Evolutionary conservation across 2,329 filamentous ascomycete genomes (phyloP).

Genomic region (Penicillium nordicum): DNA sequence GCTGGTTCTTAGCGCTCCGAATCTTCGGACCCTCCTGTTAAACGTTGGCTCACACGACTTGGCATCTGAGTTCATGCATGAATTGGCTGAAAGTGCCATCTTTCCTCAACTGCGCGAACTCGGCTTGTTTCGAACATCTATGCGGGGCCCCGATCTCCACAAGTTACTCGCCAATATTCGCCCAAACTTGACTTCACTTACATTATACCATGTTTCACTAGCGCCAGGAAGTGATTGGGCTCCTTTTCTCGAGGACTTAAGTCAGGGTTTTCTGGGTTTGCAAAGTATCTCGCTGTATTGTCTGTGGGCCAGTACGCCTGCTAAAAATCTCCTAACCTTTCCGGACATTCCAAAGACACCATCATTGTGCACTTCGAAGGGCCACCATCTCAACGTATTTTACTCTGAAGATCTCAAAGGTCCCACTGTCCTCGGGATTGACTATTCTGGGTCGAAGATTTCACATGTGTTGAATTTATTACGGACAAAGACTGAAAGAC

Average conservation of each 20-base stretch:
- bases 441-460: conserved; percentile 23
- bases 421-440: conserved; percentile 18
- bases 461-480: conserved; percentile 16
- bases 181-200: conserved; percentile 12
- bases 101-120: conserved; percentile 19
- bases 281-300: conserved; percentile 21
- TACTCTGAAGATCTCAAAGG: conserved; percentile 18
- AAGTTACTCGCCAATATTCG: conserved; percentile 12
- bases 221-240: conserved; percentile 15
- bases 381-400: conserved; percentile 12
- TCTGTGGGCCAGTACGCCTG: conserved; percentile 19
- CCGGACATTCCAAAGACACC: conserved; percentile 16
- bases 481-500: conserved; percentile 2
- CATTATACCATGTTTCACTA: conserved; percentile 20
- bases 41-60: conserved; percentile 24
- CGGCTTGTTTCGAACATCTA: conserved; percentile 19
- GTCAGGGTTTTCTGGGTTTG: conserved; percentile 8
- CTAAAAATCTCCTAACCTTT: conserved; percentile 18
- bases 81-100: conserved; percentile 17
- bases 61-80: conserved; percentile 24
- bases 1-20: conserved; percentile 21
- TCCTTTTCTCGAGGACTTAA: conserved; percentile 13
- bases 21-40: conserved; percentile 17
- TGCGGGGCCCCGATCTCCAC: conserved; percentile 15
- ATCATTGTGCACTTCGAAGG: not conserved